Evolutionary conservation across 768 basidiomycete species (phyloP).

Genomic region (Hydnum rufescens): DNA sequence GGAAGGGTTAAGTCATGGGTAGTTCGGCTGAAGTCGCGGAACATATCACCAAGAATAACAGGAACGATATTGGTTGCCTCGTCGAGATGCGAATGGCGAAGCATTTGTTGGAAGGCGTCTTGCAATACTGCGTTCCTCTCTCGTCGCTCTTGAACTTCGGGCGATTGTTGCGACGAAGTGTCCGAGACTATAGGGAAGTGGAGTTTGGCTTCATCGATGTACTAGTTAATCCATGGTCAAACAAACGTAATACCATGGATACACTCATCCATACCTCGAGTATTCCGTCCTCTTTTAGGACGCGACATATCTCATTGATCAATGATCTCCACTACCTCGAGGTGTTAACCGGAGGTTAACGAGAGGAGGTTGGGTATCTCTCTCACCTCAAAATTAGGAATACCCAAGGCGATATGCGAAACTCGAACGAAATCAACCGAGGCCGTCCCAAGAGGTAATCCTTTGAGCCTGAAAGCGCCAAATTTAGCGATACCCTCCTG

Average conservation of each 20-base stretch:
- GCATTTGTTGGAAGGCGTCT: background rate
- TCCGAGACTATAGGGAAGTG: background rate
- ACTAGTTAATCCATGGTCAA: background rate
- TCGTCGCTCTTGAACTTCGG: background rate
- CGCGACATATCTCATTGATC: slow-evolving; percentile 38
- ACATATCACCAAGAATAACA: no score
- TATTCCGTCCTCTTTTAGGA: slow-evolving; percentile 39
- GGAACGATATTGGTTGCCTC: background rate
- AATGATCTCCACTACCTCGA: slow-evolving; percentile 32
- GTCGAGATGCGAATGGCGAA: background rate
- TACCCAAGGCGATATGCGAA: slow-evolving; percentile 41
- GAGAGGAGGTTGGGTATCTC: slow-evolving; percentile 1
- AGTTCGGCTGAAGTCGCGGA: no score
- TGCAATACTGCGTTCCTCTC: background rate
- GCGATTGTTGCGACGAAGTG: background rate
- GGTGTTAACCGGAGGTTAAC: slow-evolving; percentile 4
- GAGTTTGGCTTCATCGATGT: background rate
- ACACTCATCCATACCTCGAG: slow-evolving; percentile 24
- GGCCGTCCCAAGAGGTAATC: no score
- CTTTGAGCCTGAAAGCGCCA: no score
- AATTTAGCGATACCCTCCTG: no score
- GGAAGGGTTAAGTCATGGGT: no score
- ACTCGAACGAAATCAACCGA: slow-evolving; percentile 60
- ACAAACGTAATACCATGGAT: background rate
- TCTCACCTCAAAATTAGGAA: slow-evolving; percentile 27